These are phyloP conservation scores for Ogataea sp. DNA, from an alignment of 805 yeast genomes.

Conservation along the genomic window DNA sequence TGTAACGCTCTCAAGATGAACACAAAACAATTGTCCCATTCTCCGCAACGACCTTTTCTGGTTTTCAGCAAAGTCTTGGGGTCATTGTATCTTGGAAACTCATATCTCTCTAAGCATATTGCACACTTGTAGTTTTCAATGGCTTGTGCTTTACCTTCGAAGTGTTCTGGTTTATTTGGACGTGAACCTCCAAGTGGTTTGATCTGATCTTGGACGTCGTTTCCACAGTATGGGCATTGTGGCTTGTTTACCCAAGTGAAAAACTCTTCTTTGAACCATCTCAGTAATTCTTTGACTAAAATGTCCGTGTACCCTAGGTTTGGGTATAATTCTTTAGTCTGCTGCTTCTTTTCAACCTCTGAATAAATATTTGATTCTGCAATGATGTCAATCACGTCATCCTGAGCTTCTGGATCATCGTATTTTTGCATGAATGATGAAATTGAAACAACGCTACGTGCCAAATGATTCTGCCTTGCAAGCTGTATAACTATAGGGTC, in stretches of 20 bases:
- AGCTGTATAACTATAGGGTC: not conserved
- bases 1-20: slow-evolving; percentile 63
- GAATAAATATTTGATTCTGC: slow-evolving; percentile 59
- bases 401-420: slow-evolving; percentile 36
- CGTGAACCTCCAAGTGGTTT: slow-evolving; percentile 26
- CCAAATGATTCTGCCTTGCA: not conserved
- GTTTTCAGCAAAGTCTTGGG: slow-evolving; percentile 54
- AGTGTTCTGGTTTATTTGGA: slow-evolving; percentile 38
- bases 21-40: slow-evolving; percentile 85
- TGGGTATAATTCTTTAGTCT: slow-evolving; percentile 6
- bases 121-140: slow-evolving; percentile 62
- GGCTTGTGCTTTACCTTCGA: slow-evolving; percentile 40
- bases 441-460: not conserved
- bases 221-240: slow-evolving; percentile 45
- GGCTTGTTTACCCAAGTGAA: slow-evolving; percentile 81
- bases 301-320: slow-evolving; percentile 44
- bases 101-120: slow-evolving; percentile 34
- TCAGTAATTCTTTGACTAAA: slow-evolving; percentile 46
- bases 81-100: slow-evolving; percentile 75
- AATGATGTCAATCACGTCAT: slow-evolving; percentile 52
- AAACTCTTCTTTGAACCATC: slow-evolving; percentile 72
- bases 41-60: slow-evolving; percentile 84
- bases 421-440: slow-evolving; percentile 22
- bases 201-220: slow-evolving; percentile 31
- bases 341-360: slow-evolving; percentile 25